Conservation (phyloP, 257 asterid species). For the Striga asiatica region DNA sequence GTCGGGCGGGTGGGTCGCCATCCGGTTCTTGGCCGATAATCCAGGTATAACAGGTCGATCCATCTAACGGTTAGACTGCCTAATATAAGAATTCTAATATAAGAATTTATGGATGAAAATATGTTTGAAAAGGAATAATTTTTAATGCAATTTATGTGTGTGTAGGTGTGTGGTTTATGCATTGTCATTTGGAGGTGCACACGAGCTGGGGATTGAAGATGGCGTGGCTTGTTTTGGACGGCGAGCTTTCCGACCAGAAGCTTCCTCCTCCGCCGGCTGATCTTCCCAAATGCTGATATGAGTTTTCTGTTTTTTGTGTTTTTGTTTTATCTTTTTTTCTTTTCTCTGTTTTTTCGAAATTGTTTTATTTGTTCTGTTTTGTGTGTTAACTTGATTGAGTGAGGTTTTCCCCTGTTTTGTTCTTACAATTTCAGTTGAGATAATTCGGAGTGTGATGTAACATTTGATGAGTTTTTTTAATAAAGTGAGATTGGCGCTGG, state of each 20-base stretch:
- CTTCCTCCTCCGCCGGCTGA: slow-evolving; percentile 34
- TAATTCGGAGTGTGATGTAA: too few relatives aligned
- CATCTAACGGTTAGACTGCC: too few relatives aligned
- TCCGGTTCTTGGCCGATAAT: slow-evolving; percentile 37
- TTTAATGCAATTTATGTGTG: neutral
- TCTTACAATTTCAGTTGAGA: too few relatives aligned
- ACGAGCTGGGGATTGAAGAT: slow-evolving; percentile 40
- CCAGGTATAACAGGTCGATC: too few relatives aligned
- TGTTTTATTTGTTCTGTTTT: neutral
- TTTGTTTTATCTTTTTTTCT: neutral
- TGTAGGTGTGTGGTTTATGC: slow-evolving; percentile 35
- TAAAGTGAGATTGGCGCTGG: neutral
- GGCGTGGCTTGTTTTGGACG: slow-evolving; percentile 39
- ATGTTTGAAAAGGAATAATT: slow-evolving; percentile 2
- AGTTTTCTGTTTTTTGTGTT: neutral
- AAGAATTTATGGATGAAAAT: too few relatives aligned
- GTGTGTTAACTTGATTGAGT: neutral
- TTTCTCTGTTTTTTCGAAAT: neutral
- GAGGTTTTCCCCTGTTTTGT: too few relatives aligned
- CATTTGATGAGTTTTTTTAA: too few relatives aligned
- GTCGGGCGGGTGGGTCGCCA: slow-evolving; percentile 39
- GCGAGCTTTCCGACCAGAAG: slow-evolving; percentile 28
- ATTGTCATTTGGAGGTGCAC: slow-evolving; percentile 32
- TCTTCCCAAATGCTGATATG: slow-evolving; percentile 33
- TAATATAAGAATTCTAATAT: too few relatives aligned